Evolutionary conservation across 1,284 basidiomycete species (phyloP), one percentile per base, ranked within the genome.

Genomic region (Ceratobasidium sp.): DNA sequence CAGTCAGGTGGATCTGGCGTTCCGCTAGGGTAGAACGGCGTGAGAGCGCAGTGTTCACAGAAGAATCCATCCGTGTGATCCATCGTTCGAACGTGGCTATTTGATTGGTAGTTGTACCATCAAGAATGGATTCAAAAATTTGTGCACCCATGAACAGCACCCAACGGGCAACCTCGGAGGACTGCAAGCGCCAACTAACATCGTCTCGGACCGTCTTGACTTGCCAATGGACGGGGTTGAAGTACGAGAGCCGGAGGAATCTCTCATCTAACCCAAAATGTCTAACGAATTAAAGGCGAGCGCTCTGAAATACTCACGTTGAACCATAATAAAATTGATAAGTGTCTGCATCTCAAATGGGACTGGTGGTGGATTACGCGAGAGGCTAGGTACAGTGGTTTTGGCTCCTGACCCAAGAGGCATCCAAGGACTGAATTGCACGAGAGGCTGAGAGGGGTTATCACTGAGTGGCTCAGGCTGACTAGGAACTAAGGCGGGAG

Each of bases 141-240:
- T 48, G n/a, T 28, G 20, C 20, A 33, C 48, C 48, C 28, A 68
- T 9, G 28, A 52, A 50, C 66, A 33, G 52, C 12, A 48, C 46
- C 46, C 20, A 54, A 33, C 66, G 46, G 9, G 66, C 20, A 9
- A 20, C 4, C 7, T 68, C 10, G 28, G 66, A 54, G 10, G 26
- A 10, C 40, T 68, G 66, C 46, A 68, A 33, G 7, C 48, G 15
- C 15, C 17, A 7, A n/a, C 20, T 33, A 2, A 68, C 7, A 12
- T 15, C 6, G 5, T 26, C 13, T 2, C 50, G 66, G 6, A 68
- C 17, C 2, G 5, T 2, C 28, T 23, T n/a, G 4, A 28, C 20
- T 38, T 68, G 66, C 28, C n/a, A 10, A 17, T 12, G 28, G 28
- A 54, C 13, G 15, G 66, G 66, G 13, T 54, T 68, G 50, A 68